Conservation (phyloP, 2,329 filamentous ascomycete species). For the Monilinia fructigena region DNA sequence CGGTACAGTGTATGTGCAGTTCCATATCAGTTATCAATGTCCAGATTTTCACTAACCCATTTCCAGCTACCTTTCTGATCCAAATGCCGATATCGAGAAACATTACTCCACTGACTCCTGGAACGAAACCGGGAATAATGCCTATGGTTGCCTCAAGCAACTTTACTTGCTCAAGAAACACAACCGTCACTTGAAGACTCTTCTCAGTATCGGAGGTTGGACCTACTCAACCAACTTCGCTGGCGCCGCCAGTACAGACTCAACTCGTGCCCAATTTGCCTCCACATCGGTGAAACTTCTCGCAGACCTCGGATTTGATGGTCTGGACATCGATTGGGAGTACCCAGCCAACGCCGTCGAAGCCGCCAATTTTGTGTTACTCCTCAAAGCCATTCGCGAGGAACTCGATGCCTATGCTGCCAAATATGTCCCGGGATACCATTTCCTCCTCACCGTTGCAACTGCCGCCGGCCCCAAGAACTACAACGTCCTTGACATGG, state of each 20-base stretch:
- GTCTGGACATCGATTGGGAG: constrained; percentile 44
- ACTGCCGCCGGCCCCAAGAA: constrained; percentile 50
- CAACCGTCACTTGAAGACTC: constrained; percentile 73
- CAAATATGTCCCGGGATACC: constrained; percentile 47
- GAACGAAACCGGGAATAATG: constrained; percentile 69
- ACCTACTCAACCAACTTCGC: constrained; percentile 79
- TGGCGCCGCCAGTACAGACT: constrained; percentile 59
- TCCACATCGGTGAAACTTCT: constrained; percentile 65
- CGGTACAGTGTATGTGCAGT: constrained; percentile 62
- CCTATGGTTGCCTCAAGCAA: constrained; percentile 80
- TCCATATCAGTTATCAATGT: constrained; percentile 51
- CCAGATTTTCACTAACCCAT: constrained; percentile 22
- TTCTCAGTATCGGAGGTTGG: constrained; percentile 84
- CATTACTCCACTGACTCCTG: constrained; percentile 69
- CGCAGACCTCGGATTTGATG: constrained; percentile 66
- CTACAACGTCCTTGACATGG: constrained; percentile 50
- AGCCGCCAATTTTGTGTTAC: constrained; percentile 38
- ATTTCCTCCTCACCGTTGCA: constrained; percentile 56
- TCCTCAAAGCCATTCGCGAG: constrained; percentile 37
- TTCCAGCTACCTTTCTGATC: constrained; percentile 60
- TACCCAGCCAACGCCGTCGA: constrained; percentile 34
- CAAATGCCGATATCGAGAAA: constrained; percentile 72
- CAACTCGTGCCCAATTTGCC: constrained; percentile 66
- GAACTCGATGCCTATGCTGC: constrained; percentile 52
- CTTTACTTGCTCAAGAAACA: constrained; percentile 73